These are phyloP conservation scores for Fraxinus velutina DNA, from an alignment of 305 asterid species.

Conservation along the genomic window DNA sequence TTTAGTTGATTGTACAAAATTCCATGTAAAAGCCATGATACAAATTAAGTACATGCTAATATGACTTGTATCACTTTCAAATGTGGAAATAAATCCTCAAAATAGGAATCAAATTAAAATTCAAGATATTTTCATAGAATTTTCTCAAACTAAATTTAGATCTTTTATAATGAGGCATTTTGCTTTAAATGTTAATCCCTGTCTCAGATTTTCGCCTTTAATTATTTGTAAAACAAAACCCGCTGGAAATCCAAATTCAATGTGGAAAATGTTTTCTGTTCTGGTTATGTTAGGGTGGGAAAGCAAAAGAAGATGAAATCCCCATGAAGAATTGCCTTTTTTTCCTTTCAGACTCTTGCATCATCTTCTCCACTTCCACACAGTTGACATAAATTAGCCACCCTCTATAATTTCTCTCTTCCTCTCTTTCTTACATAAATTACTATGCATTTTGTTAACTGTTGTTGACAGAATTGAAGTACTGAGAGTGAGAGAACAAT, in stretches of 20 bases:
- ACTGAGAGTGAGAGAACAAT: slow-evolving; percentile 26
- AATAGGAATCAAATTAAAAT: slow-evolving; percentile 23
- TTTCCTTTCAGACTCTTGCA: not conserved
- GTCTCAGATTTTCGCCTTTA: slow-evolving; percentile 24
- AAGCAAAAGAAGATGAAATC: slow-evolving; percentile 14
- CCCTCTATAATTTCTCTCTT: not conserved
- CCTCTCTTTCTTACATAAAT: not conserved
- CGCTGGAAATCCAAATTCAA: slow-evolving; percentile 16
- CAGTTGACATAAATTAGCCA: slow-evolving; percentile 24
- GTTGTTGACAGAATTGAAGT: slow-evolving; percentile 9
- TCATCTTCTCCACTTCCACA: slow-evolving; percentile 27
- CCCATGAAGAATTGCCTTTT: slow-evolving; percentile 13
- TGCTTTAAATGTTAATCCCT: slow-evolving; percentile 30
- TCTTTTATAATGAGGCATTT: slow-evolving; percentile 15
- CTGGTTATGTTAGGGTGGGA: slow-evolving; percentile 12
- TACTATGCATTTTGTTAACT: slow-evolving; percentile 25
- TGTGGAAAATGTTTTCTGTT: not conserved
- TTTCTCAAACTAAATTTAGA: slow-evolving; percentile 20
- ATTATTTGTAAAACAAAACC: slow-evolving; percentile 13
- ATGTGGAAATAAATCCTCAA: not conserved
- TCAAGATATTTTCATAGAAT: slow-evolving; percentile 12
- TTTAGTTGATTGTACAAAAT: not conserved
- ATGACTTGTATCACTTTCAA: not conserved
- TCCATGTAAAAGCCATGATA: not conserved
- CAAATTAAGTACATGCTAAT: not conserved